Evolutionary conservation across 306 rosid species (phyloP), one percentile per base, ranked within the genome.

Genomic region (Quercus alba): DNA sequence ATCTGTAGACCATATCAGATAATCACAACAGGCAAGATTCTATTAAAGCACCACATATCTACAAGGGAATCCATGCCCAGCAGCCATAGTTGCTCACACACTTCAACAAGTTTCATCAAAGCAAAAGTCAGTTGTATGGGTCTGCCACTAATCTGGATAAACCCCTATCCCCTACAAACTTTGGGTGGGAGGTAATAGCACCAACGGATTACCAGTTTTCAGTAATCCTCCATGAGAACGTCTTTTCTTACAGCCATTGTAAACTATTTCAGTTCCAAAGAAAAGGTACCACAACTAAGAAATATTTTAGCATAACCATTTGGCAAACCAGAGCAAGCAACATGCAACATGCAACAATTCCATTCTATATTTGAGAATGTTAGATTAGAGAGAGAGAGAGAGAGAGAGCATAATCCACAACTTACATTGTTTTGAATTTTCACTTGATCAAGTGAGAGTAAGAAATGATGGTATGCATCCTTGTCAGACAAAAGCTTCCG

Each of bases 401-500:
- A 23, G 19, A 46, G 31, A 19, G 52, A 77, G 77, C 25, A 15
- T 76, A 14, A 23, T 25, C 23, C 23, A 49, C 21, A 63, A 91
- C 98, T 92, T 81, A 92, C 98, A 76, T 88, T 89, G 81, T 77
- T 88, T 86, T 94, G 97, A 76, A 57, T 86, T 86, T 91, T 92
- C 89, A 92, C 88, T 83, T 88, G 94, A 77, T 92, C 97, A 44
- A 92, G 97, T 4, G 94, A 92, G 57, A 87, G 81, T 31, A 92
- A 41, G 82, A 92, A 89, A 70, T 91, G 97, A 66, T 87, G 89
- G 84, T 92, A 94, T 2, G 94, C 90, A 75, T 92, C 91, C 80
- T 94, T 92, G 73, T 94, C 97, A 1, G 92, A 75, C 80, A 91
- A 82, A 79, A 94, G 92, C 87, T 91, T 94, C 78, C 95, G 83